phyloP scores from a whole-genome alignment of 495 filamentous ascomycete species.

The Penicillium mononematosum region DNA sequence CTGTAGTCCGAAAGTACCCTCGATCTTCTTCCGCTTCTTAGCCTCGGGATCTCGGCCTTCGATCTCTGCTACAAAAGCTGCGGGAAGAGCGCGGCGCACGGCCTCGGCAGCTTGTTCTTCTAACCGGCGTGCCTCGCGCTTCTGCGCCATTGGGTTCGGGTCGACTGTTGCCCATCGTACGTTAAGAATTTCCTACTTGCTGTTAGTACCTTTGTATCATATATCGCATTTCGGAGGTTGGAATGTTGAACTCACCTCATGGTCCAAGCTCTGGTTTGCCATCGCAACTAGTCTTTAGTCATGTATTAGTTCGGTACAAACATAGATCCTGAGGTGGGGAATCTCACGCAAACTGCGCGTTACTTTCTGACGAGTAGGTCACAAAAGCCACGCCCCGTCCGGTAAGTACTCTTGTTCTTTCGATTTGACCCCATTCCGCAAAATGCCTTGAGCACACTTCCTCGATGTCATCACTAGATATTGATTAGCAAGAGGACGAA shows the following conservation, averaged over 20 bases:
- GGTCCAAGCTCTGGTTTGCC: conserved; percentile 82
- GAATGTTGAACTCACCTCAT: conserved; percentile 40
- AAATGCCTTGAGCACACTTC: conserved; percentile 95
- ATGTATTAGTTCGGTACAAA: neutral
- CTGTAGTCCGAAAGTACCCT: conserved; percentile 82
- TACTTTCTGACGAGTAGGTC: conserved; percentile 69
- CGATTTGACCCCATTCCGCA: conserved; percentile 85
- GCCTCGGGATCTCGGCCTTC: conserved; percentile 88
- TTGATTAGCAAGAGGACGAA: neutral
- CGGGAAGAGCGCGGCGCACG: conserved; percentile 84
- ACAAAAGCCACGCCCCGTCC: conserved; percentile 82
- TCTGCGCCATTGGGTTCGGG: conserved; percentile 93
- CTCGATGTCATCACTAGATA: conserved; percentile 75
- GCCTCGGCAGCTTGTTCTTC: conserved; percentile 99
- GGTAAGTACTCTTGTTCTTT: conserved; percentile 82
- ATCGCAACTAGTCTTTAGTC: conserved; percentile 68
- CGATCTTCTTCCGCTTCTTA: conserved; percentile 82
- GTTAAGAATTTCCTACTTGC: conserved; percentile 74
- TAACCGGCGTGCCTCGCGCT: conserved; percentile 81
- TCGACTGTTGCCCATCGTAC: conserved; percentile 97
- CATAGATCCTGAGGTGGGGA: neutral
- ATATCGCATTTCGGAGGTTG: neutral
- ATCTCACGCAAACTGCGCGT: conserved; percentile 71
- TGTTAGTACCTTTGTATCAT: conserved; percentile 1
- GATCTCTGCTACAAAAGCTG: conserved; percentile 87